phyloP scores from a whole-genome alignment of 164 flowering plant species.

The Magnolia kwangsiensis region DNA sequence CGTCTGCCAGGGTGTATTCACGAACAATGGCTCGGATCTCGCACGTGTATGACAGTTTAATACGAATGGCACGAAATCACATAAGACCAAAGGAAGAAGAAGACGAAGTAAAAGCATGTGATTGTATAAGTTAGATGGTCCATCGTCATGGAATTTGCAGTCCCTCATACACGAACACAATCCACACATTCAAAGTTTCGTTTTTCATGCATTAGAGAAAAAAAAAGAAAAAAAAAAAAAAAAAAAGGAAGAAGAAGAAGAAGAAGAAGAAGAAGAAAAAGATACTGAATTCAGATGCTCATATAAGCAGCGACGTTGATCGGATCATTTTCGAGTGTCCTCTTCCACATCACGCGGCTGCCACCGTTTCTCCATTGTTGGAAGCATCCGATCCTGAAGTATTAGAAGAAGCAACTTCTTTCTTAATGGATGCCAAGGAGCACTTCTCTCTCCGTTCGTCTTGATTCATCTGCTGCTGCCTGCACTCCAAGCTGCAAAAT shows the following conservation, averaged over 20 bases:
- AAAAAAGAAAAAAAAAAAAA: no score
- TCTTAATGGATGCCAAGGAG: constrained; percentile 34
- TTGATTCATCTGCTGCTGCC: constrained; percentile 57
- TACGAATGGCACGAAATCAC: background rate
- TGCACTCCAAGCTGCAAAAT: constrained; percentile 59
- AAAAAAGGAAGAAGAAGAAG: no score
- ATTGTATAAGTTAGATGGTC: background rate
- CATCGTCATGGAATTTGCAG: constrained; percentile 3
- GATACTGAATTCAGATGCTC: background rate
- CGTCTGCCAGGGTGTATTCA: background rate
- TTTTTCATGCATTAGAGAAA: background rate
- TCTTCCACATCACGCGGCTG: constrained; percentile 17
- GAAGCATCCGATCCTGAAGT: constrained; percentile 19
- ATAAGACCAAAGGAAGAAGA: background rate
- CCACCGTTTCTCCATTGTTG: constrained; percentile 37
- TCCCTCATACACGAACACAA: background rate
- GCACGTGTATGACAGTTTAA: background rate
- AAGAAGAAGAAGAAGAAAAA: background rate
- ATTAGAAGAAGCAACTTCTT: constrained; percentile 20
- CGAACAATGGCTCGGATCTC: background rate
- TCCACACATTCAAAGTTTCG: background rate
- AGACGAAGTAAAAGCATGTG: background rate
- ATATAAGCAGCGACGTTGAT: background rate
- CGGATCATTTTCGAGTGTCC: background rate
- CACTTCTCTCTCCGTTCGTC: constrained; percentile 62